Base-by-base conservation (phyloP, 345 rosid species). In the Alliaria petiolata region DNA sequence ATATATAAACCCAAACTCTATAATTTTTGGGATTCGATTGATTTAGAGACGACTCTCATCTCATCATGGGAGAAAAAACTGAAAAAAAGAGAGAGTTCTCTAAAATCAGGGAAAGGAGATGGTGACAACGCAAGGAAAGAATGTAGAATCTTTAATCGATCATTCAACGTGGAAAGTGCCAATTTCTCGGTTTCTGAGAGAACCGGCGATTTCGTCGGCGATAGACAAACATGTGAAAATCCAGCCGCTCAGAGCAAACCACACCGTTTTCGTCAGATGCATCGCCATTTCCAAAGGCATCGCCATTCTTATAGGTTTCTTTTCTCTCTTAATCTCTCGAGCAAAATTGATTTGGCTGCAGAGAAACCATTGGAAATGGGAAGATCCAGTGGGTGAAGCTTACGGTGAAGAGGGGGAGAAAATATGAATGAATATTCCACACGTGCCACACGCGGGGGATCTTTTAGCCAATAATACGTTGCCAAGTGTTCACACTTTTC, bases 171-270 rank as follows among this genome's bases (percentile, higher is more conserved):
- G 88, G 51, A 89, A 86, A 69, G 85, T 81, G 3, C 83, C 85
- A 46, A 89, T 84, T 62, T 85, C 93, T 45, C 89, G 84, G 50
- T 83, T 78, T 77, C 99, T 78, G 31, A 91, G 74, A 65, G 93
- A 85, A 79, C 52, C 30, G 16, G 97, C 92, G 54, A 95, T 58
- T 52, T 91, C 97, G 74, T 91, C 95, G 59, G 97, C 96, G 45
- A 95, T 86, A 7, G 80, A 64, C 71, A 95, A 81, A 78, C 96
- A 89, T 5, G 97, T 83, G 59, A 82, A 75, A 20, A 89, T 79
- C 90, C 95, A 91, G 2, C 96, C 88, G n/a, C 69, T 72, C 3
- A 95, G 76, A 47, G 86, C 88, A 26, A 81, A 6, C 96, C 88
- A 86, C 13, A 89, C 96, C 76, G 83, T 62, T 76, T 74, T 84